Evolutionary conservation across 1,284 basidiomycete genomes (phyloP), one percentile per base, ranked within the genome.

Genomic region (Phellinidium pouzarii): DNA sequence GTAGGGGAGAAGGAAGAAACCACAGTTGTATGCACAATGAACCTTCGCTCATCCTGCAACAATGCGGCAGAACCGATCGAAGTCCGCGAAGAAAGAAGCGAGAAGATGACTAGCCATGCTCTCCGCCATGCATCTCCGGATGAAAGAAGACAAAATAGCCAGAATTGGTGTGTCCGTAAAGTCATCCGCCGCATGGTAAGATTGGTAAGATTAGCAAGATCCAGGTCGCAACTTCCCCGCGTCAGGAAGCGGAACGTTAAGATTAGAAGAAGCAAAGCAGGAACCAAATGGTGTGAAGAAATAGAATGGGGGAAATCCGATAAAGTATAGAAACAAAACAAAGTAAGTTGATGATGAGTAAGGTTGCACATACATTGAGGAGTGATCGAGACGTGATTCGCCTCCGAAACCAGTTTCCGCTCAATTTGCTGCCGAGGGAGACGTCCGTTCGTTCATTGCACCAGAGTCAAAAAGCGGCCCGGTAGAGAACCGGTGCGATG

Each of bases 361-460:
- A 34, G 31, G 14, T 14, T 34, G 7, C 31, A 34, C 67, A 44
- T 60, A 86, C 87, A 78, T 69, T 91, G 87, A n/a, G 87, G 87
- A 1, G 84, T 86, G 48, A 72, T 69, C 61, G 85, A 82, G 1
- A 75, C 68, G 59, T 84, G 80, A 50, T 71, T 71, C 7, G 80
- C 72, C 3, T 81, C 78, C 8, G 83, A 82, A 3, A 81, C 78
- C 2, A 91, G 70, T 64, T 87, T 88, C 50, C 86, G 77, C 66
- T 91, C 87, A 57, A 90, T 87, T 82, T 88, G 84, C 87, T 91
- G 58, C 12, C n/a, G 34, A 27, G 31, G 7, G 7, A 11, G 9
- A 11, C 3, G 3, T 8, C 11, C 14, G 14, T 34, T 34, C 7
- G 31, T 34, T 34, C 14, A 20, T 12, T 31, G 9, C 25, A 37